These are phyloP conservation scores for Salix koriyanagi DNA, from an alignment of 345 rosid species.

Conservation along the genomic window DNA sequence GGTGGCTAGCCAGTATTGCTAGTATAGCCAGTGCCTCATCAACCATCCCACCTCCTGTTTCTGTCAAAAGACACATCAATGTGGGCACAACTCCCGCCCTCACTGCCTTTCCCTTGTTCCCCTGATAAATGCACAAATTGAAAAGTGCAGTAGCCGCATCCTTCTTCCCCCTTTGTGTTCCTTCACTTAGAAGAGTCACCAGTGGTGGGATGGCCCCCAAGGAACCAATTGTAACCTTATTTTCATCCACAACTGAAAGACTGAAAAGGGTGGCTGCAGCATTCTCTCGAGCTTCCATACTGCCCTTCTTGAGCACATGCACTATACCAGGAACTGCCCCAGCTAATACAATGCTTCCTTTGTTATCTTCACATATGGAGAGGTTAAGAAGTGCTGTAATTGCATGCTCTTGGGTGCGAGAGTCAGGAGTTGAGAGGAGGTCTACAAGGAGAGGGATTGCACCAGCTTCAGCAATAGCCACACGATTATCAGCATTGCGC, in stretches of 20 bases:
- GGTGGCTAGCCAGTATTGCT: constrained; percentile 39
- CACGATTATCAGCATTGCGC: constrained; percentile 92
- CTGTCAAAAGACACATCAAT: constrained; percentile 34
- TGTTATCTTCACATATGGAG: constrained; percentile 91
- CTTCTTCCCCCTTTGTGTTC: constrained; percentile 93
- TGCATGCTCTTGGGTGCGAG: constrained; percentile 89
- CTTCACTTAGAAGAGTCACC: constrained; percentile 74
- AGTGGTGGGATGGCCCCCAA: constrained; percentile 89
- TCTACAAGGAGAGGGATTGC: constrained; percentile 86
- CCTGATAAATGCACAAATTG: constrained; percentile 93
- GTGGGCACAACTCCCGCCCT: constrained; percentile 63
- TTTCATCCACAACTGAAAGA: constrained; percentile 88
- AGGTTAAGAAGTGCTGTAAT: constrained; percentile 95
- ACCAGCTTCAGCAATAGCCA: constrained; percentile 98
- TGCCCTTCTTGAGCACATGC: constrained; percentile 88
- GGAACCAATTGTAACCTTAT: constrained; percentile 81
- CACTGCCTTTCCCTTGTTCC: constrained; percentile 95
- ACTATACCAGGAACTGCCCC: constrained; percentile 96
- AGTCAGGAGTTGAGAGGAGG: constrained; percentile 79
- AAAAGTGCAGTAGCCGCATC: constrained; percentile 98
- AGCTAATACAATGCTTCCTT: constrained; percentile 75
- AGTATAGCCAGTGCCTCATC: constrained; percentile 47
- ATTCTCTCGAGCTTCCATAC: constrained; percentile 99
- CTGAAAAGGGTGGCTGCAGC: constrained; percentile 98
- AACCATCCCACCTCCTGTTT: constrained; percentile 46